Conservation (phyloP, 179 eudicot species). For the Spergularia azorica region DNA sequence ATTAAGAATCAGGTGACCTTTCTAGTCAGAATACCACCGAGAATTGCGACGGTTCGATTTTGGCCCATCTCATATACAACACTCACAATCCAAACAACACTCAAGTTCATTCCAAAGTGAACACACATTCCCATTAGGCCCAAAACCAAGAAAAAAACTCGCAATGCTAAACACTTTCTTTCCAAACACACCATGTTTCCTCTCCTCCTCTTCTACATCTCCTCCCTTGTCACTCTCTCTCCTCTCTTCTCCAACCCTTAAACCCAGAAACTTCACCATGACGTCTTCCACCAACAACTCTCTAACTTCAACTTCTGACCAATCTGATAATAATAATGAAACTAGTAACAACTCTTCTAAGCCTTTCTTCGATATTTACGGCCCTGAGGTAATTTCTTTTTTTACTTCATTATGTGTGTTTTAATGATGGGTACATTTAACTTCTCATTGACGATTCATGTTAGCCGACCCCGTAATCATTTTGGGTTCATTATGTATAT, state of each 20-base stretch:
- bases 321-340: conserved; percentile 12
- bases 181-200: conserved; percentile 2
- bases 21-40: too few relatives aligned
- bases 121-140: neutral
- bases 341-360: conserved; percentile 16
- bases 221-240: neutral
- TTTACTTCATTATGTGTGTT: neutral
- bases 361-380: conserved; percentile 60
- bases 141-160: neutral
- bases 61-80: too few relatives aligned
- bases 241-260: neutral
- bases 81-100: too few relatives aligned
- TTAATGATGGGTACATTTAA: conserved; percentile 25
- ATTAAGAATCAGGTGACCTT: too few relatives aligned
- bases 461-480: conserved; percentile 7
- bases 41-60: too few relatives aligned
- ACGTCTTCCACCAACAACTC: conserved; percentile 18
- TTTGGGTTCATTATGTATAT: neutral
- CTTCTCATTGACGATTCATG: conserved; percentile 41
- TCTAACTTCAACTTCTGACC: conserved; percentile 23
- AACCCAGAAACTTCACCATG: conserved; percentile 30
- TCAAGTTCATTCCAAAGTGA: too few relatives aligned
- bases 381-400: conserved; percentile 54
- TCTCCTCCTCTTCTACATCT: neutral
- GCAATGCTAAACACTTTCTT: conserved; percentile 14